Conservation (phyloP, 805 yeast genomes). For the Ogataea parapolymorpha region DNA sequence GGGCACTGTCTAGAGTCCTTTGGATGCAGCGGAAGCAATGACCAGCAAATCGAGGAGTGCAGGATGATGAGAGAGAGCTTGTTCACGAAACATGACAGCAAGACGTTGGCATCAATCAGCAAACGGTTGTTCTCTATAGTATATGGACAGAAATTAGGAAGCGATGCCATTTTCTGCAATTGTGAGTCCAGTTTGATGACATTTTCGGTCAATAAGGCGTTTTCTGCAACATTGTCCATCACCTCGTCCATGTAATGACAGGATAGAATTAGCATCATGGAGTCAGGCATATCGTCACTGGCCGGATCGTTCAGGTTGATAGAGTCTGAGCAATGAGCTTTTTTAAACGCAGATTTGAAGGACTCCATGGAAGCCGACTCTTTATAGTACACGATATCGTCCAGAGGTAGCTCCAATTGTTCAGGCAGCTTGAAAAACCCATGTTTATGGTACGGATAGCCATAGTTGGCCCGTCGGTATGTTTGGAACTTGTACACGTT, state of each 20-base stretch:
- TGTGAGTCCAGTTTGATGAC: conserved; percentile 26
- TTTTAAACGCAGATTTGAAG: conserved; percentile 15
- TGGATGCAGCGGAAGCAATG: conserved; percentile 37
- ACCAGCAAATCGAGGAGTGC: conserved; percentile 31
- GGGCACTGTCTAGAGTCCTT: conserved; percentile 14
- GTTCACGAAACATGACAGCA: conserved; percentile 33
- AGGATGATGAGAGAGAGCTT: conserved; percentile 27
- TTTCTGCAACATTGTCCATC: conserved; percentile 32
- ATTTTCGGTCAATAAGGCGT: conserved; percentile 25
- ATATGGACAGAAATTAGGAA: conserved; percentile 17
- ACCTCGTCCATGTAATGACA: conserved; percentile 33
- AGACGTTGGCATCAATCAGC: conserved; percentile 34
- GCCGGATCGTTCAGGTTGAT: conserved; percentile 17
- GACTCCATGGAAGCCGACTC: conserved; percentile 8
- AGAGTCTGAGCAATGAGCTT: conserved; percentile 11
- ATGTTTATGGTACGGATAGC: conserved; percentile 32
- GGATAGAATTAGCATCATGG: conserved; percentile 30
- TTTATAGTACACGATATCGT: conserved; percentile 25
- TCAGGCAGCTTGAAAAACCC: conserved; percentile 28
- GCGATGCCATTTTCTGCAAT: conserved; percentile 21
- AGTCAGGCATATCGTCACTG: conserved; percentile 22
- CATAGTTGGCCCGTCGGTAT: conserved; percentile 34
- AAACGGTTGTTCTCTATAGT: conserved; percentile 22
- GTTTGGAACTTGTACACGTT: conserved; percentile 36
- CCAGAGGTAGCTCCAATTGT: conserved; percentile 35